phyloP scores from a whole-genome alignment of 1,139 yeast genomes.

The Yamadazyma taylorii region DNA sequence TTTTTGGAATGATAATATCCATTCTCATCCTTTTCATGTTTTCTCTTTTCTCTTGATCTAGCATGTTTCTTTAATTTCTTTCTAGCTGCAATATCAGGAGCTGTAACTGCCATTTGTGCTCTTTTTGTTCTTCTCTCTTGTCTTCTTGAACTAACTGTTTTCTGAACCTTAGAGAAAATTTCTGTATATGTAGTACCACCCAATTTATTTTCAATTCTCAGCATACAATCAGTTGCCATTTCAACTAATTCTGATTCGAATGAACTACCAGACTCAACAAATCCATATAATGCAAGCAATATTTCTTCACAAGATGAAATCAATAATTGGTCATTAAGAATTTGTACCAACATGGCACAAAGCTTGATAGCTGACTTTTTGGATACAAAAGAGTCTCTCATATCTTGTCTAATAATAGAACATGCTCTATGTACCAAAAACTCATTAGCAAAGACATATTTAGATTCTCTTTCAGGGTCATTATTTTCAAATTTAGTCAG shows the following conservation, averaged over 20 bases:
- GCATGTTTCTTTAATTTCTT: conserved; percentile 76
- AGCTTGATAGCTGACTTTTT: conserved; percentile 68
- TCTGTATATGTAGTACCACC: conserved; percentile 74
- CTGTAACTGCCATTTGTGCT: conserved; percentile 72
- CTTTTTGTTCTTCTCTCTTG: conserved; percentile 74
- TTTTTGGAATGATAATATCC: conserved; percentile 73
- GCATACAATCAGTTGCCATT: conserved; percentile 67
- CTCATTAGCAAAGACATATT: conserved; percentile 48
- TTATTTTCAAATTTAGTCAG: conserved; percentile 35
- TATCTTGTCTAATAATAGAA: conserved; percentile 64
- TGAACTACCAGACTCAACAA: conserved; percentile 48
- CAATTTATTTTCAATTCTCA: conserved; percentile 63
- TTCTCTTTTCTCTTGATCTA: conserved; percentile 74
- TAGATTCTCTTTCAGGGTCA: conserved; percentile 22
- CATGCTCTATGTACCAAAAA: conserved; percentile 65
- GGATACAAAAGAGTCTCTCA: conserved; percentile 51
- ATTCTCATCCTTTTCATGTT: conserved; percentile 69
- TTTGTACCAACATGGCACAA: conserved; percentile 55
- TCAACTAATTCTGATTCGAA: conserved; percentile 54
- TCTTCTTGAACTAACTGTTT: conserved; percentile 59
- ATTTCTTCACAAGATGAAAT: conserved; percentile 43
- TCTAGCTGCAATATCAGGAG: conserved; percentile 80
- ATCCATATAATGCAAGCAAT: conserved; percentile 60
- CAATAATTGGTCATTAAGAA: conserved; percentile 40
- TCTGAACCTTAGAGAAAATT: conserved; percentile 63